phyloP scores from a whole-genome alignment of 176 grass and related monocot genomes.

The Eleusine indica region DNA sequence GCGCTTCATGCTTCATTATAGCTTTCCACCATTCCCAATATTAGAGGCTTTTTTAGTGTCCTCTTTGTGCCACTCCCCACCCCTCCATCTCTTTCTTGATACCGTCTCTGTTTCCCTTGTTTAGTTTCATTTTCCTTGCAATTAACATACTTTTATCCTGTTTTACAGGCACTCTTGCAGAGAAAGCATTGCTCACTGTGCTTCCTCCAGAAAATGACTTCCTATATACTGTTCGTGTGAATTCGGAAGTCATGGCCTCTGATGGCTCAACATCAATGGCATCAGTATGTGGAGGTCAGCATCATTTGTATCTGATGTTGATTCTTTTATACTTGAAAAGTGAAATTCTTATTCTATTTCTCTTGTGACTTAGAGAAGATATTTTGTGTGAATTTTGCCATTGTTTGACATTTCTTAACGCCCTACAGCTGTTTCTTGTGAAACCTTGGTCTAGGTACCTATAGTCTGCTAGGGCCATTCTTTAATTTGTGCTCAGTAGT shows the following conservation, averaged over 20 bases:
- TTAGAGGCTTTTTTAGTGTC: neutral
- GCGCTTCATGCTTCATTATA: conserved; percentile 99
- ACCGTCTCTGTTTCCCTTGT: conserved; percentile 1
- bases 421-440: conserved; percentile 4
- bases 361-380: conserved; percentile 5
- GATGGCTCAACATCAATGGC: conserved; percentile 99
- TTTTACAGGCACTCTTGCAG: conserved; percentile 84
- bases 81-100: neutral
- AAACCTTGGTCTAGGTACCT: neutral
- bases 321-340: too few species aligned
- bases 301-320: conserved; percentile 19
- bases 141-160: conserved; percentile 19
- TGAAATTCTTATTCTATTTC: neutral
- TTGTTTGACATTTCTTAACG: conserved; percentile 13
- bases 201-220: conserved; percentile 93
- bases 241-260: conserved; percentile 98
- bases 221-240: conserved; percentile 90
- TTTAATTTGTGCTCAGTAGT: neutral
- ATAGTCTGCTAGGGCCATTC: neutral
- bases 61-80: neutral
- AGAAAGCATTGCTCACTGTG: conserved; percentile 94
- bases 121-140: conserved; percentile 13
- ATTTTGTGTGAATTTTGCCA: conserved; percentile 8
- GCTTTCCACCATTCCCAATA: conserved; percentile 92
- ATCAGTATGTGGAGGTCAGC: conserved; percentile 92